These are phyloP conservation scores for Pelargonium myrrhifolium DNA, from an alignment of 441 rosid species.

Conservation along the genomic window DNA sequence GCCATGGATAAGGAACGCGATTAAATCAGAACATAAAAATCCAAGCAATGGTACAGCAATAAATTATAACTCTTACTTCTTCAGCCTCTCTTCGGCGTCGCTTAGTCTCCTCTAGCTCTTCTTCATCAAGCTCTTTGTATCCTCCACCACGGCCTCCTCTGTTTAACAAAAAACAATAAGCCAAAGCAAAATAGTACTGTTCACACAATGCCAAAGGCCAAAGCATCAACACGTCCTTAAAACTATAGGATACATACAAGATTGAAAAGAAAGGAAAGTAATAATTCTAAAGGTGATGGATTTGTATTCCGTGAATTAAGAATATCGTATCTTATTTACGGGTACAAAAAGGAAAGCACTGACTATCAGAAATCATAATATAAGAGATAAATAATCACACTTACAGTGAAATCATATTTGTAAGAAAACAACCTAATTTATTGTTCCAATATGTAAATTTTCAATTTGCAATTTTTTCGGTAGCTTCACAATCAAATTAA, in stretches of 20 bases:
- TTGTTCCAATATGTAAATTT: too few relatives aligned
- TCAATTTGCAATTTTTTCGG: too few relatives aligned
- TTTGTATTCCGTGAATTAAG: too few relatives aligned
- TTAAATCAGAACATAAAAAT: slow-evolving; percentile 17
- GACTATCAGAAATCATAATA: too few relatives aligned
- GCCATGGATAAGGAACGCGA: slow-evolving; percentile 15
- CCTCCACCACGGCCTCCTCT: slow-evolving; percentile 99
- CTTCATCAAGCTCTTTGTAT: slow-evolving; percentile 96
- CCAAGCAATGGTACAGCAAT: slow-evolving; percentile 14
- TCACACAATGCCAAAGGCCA: neutral
- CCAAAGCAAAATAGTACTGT: neutral
- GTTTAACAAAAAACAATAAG: slow-evolving; percentile 16
- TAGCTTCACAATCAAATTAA: too few relatives aligned
- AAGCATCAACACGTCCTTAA: neutral
- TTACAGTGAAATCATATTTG: too few relatives aligned
- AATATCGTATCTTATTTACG: too few relatives aligned
- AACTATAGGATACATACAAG: neutral
- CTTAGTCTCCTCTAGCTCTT: slow-evolving; percentile 90
- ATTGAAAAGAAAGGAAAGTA: neutral
- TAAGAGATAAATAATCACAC: too few relatives aligned
- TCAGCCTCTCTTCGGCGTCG: slow-evolving; percentile 86
- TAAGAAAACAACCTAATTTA: too few relatives aligned
- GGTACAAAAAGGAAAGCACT: too few relatives aligned
- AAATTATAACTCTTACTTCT: slow-evolving; percentile 50
- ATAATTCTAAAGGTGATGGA: too few relatives aligned